A percentile compares a stretch with the other conserved stretches of the same genome.
phyloP scores from a whole-genome alignment of 768 basidiomycete genomes.

The Asterophora parasitica region DNA sequence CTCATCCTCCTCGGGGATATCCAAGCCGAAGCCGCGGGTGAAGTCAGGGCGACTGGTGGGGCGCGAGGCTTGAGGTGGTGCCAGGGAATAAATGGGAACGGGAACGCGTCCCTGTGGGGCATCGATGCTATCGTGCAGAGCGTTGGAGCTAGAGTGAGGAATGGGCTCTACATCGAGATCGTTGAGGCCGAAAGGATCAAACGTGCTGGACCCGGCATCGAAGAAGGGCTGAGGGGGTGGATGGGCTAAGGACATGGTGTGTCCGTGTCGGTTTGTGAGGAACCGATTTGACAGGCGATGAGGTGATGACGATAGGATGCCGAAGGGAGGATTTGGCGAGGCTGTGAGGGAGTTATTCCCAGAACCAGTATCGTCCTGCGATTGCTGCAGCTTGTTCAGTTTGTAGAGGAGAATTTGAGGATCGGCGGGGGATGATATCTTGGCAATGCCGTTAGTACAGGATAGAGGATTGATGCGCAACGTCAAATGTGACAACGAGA shows the following conservation, averaged over 20 bases:
- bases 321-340: constrained; percentile 62
- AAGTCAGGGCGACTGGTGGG: constrained; percentile 67
- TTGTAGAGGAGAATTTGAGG: constrained; percentile 79
- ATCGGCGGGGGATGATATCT: constrained; percentile 92
- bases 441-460: constrained; percentile 1
- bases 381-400: constrained; percentile 77
- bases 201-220: constrained; percentile 29
- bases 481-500: constrained; percentile 17
- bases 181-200: constrained; percentile 65
- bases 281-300: constrained; percentile 30
- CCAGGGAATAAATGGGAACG: constrained; percentile 39
- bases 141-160: constrained; percentile 20
- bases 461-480: constrained; percentile 15
- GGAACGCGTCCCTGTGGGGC: constrained; percentile 57
- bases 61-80: constrained; percentile 38
- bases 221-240: constrained; percentile 40
- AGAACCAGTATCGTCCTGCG: constrained; percentile 48
- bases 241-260: constrained; percentile 70
- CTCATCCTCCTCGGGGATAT: constrained; percentile 74
- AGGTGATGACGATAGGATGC: constrained; percentile 48
- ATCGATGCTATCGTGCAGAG: constrained; percentile 29
- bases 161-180: constrained; percentile 32
- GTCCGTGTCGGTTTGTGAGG: constrained; percentile 56
- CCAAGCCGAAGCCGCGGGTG: constrained; percentile 72
- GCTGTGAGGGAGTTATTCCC: constrained; percentile 45